A percentile compares a stretch with the other conserved stretches of the same genome.
Conservation (phyloP, 805 yeast species). For the Pichia eremophila region DNA sequence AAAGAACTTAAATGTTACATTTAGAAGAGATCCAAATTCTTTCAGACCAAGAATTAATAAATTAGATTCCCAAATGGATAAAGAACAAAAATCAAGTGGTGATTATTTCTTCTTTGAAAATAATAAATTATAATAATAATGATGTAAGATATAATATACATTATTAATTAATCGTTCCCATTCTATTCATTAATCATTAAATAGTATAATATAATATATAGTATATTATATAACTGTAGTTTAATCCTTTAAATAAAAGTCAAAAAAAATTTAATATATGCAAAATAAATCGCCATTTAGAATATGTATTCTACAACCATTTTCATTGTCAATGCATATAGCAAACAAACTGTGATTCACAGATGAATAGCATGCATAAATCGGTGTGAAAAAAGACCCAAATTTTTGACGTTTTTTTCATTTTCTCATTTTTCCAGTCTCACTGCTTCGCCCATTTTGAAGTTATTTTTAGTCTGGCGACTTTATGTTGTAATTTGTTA, state of each 20-base stretch:
- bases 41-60: conserved; percentile 98
- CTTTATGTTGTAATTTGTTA: not conserved
- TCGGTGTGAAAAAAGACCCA: no score
- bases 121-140: conserved; percentile 26
- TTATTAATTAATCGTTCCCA: not conserved
- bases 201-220: not conserved
- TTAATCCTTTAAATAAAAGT: no score
- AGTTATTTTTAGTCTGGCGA: not conserved
- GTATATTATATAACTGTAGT: no score
- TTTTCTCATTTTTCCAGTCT: not conserved
- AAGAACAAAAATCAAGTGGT: conserved; percentile 87
- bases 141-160: no score
- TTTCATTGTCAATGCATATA: no score
- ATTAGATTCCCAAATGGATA: conserved; percentile 97
- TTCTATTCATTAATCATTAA: not conserved
- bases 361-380: no score
- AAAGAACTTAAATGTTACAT: conserved; percentile 94
- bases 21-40: conserved; percentile 98
- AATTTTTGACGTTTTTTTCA: not conserved
- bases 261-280: no score
- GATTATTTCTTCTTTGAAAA: conserved; percentile 94
- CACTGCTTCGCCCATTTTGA: not conserved
- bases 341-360: no score
- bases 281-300: no score
- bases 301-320: no score